Conservation (phyloP, 306 rosid species). For the Prunus mira region DNA sequence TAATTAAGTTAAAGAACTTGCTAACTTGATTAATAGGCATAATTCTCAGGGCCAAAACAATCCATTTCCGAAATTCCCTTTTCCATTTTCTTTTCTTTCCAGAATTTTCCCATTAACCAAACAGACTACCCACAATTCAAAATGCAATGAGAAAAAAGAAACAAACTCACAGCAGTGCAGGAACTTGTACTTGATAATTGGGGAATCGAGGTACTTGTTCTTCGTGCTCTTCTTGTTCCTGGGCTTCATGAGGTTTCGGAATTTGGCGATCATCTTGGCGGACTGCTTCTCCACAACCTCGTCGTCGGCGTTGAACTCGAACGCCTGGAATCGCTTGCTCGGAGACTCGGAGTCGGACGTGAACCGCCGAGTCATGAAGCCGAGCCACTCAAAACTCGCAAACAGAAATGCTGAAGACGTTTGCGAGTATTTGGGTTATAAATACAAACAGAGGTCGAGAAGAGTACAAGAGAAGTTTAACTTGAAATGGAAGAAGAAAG, state of each 20-base stretch:
- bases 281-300: constrained; percentile 20
- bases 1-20: neutral
- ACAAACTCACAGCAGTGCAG: constrained; percentile 46
- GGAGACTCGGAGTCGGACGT: constrained; percentile 20
- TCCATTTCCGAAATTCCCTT: neutral
- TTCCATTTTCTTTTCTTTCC: neutral
- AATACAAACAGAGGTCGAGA: no score
- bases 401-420: neutral
- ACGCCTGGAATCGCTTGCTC: constrained; percentile 38
- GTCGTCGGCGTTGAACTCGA: constrained; percentile 53
- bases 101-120: constrained; percentile 1
- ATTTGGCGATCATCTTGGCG: constrained; percentile 13
- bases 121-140: neutral
- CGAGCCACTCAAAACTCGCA: constrained; percentile 35
- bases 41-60: neutral
- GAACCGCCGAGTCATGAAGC: neutral
- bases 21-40: neutral
- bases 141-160: neutral
- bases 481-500: no score
- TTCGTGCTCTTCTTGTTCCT: neutral
- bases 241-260: constrained; percentile 28
- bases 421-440: no score
- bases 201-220: constrained; percentile 24
- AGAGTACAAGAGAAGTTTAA: no score
- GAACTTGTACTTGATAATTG: constrained; percentile 44